phyloP scores from a whole-genome alignment of 169 alveolate species.

The Theileria parva region DNA sequence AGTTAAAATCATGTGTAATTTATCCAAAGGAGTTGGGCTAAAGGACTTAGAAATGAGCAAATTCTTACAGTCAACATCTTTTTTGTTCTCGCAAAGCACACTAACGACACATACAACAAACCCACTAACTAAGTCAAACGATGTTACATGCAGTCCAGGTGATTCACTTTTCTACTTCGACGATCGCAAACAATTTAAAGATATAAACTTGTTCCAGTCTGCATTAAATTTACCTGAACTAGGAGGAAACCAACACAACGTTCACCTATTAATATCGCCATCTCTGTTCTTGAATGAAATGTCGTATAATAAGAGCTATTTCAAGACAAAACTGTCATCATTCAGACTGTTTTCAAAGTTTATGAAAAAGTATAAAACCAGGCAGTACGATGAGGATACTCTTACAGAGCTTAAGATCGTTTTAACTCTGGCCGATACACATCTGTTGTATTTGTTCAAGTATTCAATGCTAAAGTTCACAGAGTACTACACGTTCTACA shows the following conservation, averaged over 20 bases:
- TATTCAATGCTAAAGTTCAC: constrained; percentile 27
- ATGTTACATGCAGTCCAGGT: constrained; percentile 17
- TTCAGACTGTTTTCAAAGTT: constrained; percentile 36
- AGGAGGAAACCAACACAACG: constrained; percentile 41
- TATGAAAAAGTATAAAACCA: constrained; percentile 62
- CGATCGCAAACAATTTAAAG: constrained; percentile 56
- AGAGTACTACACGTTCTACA: constrained; percentile 20
- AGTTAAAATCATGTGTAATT: constrained; percentile 42
- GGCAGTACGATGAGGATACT: constrained; percentile 41
- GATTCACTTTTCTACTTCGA: constrained; percentile 63
- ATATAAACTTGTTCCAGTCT: constrained; percentile 35
- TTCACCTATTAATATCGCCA: constrained; percentile 21
- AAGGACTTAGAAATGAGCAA: constrained; percentile 49
- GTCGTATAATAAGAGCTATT: constrained; percentile 29
- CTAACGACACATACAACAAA: constrained; percentile 28
- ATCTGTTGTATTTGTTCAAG: constrained; percentile 52
- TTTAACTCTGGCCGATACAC: constrained; percentile 40
- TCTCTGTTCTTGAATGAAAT: constrained; percentile 14
- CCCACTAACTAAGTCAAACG: constrained; percentile 7
- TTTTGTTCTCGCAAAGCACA: constrained; percentile 33
- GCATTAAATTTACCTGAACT: constrained; percentile 34
- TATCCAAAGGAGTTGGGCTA: constrained; percentile 37
- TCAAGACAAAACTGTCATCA: constrained; percentile 25
- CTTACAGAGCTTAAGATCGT: constrained; percentile 57
- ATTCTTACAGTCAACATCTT: constrained; percentile 48